Base-by-base conservation (phyloP, 345 rosid genomes). In the Gossypioides kirkii region DNA sequence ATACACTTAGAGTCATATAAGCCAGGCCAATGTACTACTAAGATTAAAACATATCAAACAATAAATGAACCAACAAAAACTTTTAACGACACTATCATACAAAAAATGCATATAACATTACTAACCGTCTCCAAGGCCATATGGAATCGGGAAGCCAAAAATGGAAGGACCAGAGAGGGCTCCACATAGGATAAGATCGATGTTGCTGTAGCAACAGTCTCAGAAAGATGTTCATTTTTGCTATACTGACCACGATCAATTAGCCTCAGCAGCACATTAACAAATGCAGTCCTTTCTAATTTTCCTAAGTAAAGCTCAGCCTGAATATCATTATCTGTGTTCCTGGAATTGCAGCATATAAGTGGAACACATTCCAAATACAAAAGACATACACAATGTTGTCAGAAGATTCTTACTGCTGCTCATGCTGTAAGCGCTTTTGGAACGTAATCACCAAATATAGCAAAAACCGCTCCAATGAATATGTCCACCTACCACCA, bases 91-190 rank as follows among this genome's bases (percentile, higher is more conserved):
- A 38, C 10, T 13, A 74, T 28, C 17, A 7, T 26, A 5, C 45
- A 66, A 73, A 26, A 54, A 74, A 70, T 36, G 58, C 16, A 71
- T 62, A 61, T 59, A 46, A 65, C 73, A 76, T 41, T 60, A 89
- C 95, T 84, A 78, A 90, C 99, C 98, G 98, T 92, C 92, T 95
- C 98, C 91, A 92, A 85, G 70, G 99, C 99, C 88, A 95, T 82
- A 79, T 87, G 92, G 79, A 92, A 95, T 70, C 99, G 87, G 71
- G 94, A 87, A n/a, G 94, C 89, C 79, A 95, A 80, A 84, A 95
- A 89, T 58, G 98, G 97, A 89, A 95, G 97, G 82, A 95, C 99
- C 77, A 87, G 81, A 77, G 91, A 85, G 66, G 99, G 99, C 84
- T 95, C 99, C 83, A 91, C 93, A 80, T 88, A 95, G 62, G 99